Conservation (phyloP, 257 asterid genomes). For the Mitragyna speciosa region DNA sequence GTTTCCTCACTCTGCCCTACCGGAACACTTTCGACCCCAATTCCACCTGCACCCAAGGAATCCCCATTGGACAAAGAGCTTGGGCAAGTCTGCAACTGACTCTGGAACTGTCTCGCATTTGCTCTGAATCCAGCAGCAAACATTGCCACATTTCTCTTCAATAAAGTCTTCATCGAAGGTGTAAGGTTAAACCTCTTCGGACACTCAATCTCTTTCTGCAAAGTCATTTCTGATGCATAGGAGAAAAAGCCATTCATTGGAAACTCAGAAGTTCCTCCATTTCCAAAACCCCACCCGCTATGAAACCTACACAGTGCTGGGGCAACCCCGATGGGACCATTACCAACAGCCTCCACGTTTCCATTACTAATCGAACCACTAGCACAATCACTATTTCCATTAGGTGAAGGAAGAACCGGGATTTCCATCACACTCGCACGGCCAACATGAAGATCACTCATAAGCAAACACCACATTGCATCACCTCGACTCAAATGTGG, state of each 20-base stretch:
- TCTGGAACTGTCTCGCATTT: constrained; percentile 55
- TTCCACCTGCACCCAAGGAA: constrained; percentile 33
- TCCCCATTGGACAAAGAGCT: constrained; percentile 52
- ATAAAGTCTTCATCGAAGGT: constrained; percentile 78
- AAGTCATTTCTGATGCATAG: constrained; percentile 53
- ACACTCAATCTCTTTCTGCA: constrained; percentile 81
- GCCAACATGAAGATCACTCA: constrained; percentile 86
- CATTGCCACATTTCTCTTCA: constrained; percentile 84
- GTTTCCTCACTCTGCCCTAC: constrained; percentile 43
- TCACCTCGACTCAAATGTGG: constrained; percentile 81
- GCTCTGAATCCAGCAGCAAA: constrained; percentile 95
- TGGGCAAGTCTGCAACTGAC: constrained; percentile 58
- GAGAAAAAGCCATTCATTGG: constrained; percentile 60
- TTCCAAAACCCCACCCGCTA: constrained; percentile 88
- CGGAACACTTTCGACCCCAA: constrained; percentile 28
- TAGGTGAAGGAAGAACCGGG: constrained; percentile 58
- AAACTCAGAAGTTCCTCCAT: constrained; percentile 58
- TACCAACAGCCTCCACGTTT: constrained; percentile 39
- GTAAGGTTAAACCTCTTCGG: constrained; percentile 89
- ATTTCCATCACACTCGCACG: constrained; percentile 87
- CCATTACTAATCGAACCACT: constrained; percentile 32
- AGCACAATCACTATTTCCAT: constrained; percentile 36
- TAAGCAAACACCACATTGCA: constrained; percentile 95
- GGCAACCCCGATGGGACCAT: constrained; percentile 65
- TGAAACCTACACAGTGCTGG: constrained; percentile 84